Conservation (phyloP, 1,284 basidiomycete genomes). For the Trametes hirsuta region DNA sequence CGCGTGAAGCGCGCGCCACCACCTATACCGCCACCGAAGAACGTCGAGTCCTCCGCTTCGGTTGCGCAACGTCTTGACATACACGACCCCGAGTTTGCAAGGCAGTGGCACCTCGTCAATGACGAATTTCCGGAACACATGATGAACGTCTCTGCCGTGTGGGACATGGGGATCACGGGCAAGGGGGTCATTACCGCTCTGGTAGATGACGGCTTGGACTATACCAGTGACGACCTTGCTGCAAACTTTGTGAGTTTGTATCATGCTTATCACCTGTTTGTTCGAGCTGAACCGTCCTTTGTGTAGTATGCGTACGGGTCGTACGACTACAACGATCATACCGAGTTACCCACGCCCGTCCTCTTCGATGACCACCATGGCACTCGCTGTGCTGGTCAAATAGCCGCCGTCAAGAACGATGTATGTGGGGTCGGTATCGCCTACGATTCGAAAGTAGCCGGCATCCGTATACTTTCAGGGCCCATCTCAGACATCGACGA, state of each 20-base stretch:
- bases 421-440: slow-evolving; percentile 96
- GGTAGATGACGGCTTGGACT: slow-evolving; percentile 96
- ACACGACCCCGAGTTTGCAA: slow-evolving; percentile 83
- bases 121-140: slow-evolving; percentile 74
- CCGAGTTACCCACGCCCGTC: slow-evolving; percentile 83
- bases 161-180: slow-evolving; percentile 88
- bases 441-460: slow-evolving; percentile 89
- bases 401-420: slow-evolving; percentile 96
- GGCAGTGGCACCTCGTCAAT: slow-evolving; percentile 95
- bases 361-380: slow-evolving; percentile 96
- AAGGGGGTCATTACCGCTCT: slow-evolving; percentile 87
- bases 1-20: slow-evolving; percentile 75
- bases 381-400: slow-evolving; percentile 97
- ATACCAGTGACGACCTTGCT: slow-evolving; percentile 84
- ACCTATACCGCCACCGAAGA: slow-evolving; percentile 39
- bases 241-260: slow-evolving; percentile 85
- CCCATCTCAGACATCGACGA: slow-evolving; percentile 99
- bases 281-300: background rate
- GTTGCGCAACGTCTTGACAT: slow-evolving; percentile 72
- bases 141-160: slow-evolving; percentile 86
- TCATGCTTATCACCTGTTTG: background rate
- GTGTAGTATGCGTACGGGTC: slow-evolving; percentile 85
- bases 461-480: slow-evolving; percentile 93
- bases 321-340: slow-evolving; percentile 97
- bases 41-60: slow-evolving; percentile 44